A percentile compares a stretch with the other conserved stretches of the same genome.
These are phyloP conservation scores for Penicillium expansum DNA, from an alignment of 2,329 filamentous ascomycete genomes.

Conservation along the genomic window DNA sequence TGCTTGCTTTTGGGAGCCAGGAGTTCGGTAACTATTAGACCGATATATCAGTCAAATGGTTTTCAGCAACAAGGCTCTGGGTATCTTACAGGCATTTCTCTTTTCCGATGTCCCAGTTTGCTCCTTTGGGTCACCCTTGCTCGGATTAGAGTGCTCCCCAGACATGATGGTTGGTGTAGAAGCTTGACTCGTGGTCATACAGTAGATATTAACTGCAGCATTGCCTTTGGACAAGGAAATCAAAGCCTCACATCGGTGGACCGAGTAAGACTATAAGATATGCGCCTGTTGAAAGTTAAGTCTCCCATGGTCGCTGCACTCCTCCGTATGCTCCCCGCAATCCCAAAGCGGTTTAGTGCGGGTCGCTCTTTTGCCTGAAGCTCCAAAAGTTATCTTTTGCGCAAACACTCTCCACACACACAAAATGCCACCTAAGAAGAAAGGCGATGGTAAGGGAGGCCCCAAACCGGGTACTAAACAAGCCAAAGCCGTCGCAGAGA, in stretches of 20 bases:
- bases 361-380: constrained; percentile 20
- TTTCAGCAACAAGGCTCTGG: background rate
- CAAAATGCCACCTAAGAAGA: constrained; percentile 45
- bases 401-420: background rate
- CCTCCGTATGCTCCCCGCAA: constrained; percentile 21
- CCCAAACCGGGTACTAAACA: constrained; percentile 43
- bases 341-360: constrained; percentile 32
- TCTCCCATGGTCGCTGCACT: background rate
- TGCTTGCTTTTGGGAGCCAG: constrained; percentile 53
- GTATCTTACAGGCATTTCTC: constrained; percentile 38
- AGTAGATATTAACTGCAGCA: background rate
- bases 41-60: background rate
- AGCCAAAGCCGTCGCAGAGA: constrained; percentile 40
- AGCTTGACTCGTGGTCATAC: background rate
- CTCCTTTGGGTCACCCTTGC: background rate
- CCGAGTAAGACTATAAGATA: background rate
- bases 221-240: background rate
- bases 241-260: background rate
- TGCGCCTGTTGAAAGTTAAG: background rate
- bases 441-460: constrained; percentile 38
- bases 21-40: constrained; percentile 50
- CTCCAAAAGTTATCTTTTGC: constrained; percentile 15
- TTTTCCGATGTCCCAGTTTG: constrained; percentile 25
- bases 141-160: background rate
- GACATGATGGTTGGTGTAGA: constrained; percentile 1